Percentiles rank a stretch among this genome's conserved stretches.
Evolutionary conservation across 768 basidiomycete genomes (phyloP).

Genomic region (Serendipita sp.): DNA sequence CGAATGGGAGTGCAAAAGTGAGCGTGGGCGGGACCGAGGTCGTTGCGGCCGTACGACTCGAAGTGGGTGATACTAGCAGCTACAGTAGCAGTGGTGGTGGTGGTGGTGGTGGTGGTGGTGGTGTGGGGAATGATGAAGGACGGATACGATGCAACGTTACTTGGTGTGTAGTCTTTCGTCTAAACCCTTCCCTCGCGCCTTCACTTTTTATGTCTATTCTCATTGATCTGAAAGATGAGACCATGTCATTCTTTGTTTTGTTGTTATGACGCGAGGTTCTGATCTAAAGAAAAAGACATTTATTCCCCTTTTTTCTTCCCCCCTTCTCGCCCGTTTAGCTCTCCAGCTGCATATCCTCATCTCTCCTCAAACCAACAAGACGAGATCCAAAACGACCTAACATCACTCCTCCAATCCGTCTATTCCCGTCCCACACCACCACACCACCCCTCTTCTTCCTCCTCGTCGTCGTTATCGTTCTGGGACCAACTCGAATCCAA

Average conservation of each 20-base stretch:
- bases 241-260: too few species aligned
- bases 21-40: conserved; percentile 73
- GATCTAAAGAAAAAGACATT: too few species aligned
- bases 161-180: conserved; percentile 39
- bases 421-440: conserved; percentile 34
- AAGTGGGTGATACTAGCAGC: conserved; percentile 46
- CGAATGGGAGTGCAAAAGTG: conserved; percentile 71
- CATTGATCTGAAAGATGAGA: too few species aligned
- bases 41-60: conserved; percentile 62
- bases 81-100: too few species aligned
- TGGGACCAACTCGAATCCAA: conserved; percentile 22
- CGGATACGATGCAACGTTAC: conserved; percentile 52
- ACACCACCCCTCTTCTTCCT: conserved; percentile 12
- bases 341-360: conserved; percentile 65
- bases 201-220: too few species aligned
- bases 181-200: not conserved
- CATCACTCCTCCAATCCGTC: conserved; percentile 43
- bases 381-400: conserved; percentile 61
- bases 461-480: conserved; percentile 27
- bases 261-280: too few species aligned
- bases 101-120: too few species aligned
- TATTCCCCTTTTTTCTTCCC: too few species aligned
- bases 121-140: conserved; percentile 37
- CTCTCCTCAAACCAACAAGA: conserved; percentile 49
- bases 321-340: conserved; percentile 27